These are phyloP conservation scores for Papiliotrema terrestris DNA, from an alignment of 1,284 basidiomycete genomes.

Conservation along the genomic window DNA sequence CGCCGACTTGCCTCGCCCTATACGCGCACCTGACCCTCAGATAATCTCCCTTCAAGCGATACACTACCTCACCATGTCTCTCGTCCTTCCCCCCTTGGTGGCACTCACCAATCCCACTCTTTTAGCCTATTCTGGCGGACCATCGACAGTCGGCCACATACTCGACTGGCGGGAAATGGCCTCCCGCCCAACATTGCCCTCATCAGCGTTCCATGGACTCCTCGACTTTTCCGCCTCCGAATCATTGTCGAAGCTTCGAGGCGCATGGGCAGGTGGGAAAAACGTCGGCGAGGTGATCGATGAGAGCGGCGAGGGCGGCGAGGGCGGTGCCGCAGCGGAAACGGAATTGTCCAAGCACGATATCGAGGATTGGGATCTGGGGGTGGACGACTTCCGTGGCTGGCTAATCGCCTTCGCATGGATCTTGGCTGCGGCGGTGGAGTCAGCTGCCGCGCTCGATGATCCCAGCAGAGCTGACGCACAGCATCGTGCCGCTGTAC, in stretches of 20 bases:
- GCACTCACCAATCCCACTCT: conserved; percentile 69
- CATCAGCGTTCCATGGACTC: conserved; percentile 16
- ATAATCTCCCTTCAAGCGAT: conserved; percentile 87
- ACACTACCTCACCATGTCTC: conserved; percentile 82
- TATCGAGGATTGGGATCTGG: conserved; percentile 49
- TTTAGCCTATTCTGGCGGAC: conserved; percentile 68
- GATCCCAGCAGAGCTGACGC: neutral
- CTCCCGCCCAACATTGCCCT: conserved; percentile 66
- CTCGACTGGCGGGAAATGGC: conserved; percentile 98
- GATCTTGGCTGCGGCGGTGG: conserved; percentile 70
- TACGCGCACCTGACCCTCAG: conserved; percentile 67
- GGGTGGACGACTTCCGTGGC: conserved; percentile 68
- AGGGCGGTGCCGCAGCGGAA: conserved; percentile 2
- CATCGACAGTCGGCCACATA: conserved; percentile 52
- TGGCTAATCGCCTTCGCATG: conserved; percentile 85
- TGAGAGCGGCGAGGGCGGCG: conserved; percentile 2
- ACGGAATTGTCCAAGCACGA: conserved; percentile 10
- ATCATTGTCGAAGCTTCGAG: conserved; percentile 53
- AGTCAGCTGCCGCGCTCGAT: conserved; percentile 58
- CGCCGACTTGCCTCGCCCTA: conserved; percentile 38
- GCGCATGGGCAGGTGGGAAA: conserved; percentile 51
- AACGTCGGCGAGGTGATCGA: conserved; percentile 31
- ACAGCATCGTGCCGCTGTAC: conserved; percentile 82
- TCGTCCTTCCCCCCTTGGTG: conserved; percentile 79
- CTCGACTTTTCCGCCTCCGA: conserved; percentile 13